Conservation (phyloP, 1,284 basidiomycete genomes). For the Mycosarcoma mackinlayi region DNA sequence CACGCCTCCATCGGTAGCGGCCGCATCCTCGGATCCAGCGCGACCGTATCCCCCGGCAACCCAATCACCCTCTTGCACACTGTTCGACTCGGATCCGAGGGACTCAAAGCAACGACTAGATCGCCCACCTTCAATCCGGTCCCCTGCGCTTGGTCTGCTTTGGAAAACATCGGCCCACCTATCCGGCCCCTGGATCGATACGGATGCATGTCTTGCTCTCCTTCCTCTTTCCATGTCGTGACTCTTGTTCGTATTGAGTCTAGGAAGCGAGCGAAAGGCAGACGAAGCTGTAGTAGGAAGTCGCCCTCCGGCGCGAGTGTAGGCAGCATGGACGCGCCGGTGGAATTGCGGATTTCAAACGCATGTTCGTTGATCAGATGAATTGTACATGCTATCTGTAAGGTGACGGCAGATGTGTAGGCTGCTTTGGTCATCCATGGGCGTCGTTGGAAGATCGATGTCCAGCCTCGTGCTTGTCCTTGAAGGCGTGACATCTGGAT, state of each 20-base stretch:
- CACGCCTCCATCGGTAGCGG: slow-evolving; percentile 28
- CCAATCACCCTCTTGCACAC: slow-evolving; percentile 93
- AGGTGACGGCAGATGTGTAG: slow-evolving; percentile 20
- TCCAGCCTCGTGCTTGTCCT: not conserved
- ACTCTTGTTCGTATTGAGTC: not conserved
- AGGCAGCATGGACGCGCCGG: slow-evolving; percentile 64
- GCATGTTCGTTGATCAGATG: slow-evolving; percentile 57
- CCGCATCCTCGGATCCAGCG: slow-evolving; percentile 78
- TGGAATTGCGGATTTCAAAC: slow-evolving; percentile 53
- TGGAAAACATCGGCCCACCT: slow-evolving; percentile 24
- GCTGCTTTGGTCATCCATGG: slow-evolving; percentile 19
- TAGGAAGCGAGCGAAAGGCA: slow-evolving; percentile 39
- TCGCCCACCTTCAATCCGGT: slow-evolving; percentile 74
- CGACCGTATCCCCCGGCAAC: slow-evolving; percentile 86
- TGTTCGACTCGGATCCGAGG: slow-evolving; percentile 76
- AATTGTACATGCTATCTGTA: slow-evolving; percentile 46
- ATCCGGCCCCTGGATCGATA: not conserved
- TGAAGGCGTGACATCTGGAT: slow-evolving; percentile 12
- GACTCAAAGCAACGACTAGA: slow-evolving; percentile 81
- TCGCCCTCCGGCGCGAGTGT: slow-evolving; percentile 60
- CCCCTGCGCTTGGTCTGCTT: slow-evolving; percentile 53
- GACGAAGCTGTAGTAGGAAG: slow-evolving; percentile 50
- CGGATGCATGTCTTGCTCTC: not conserved
- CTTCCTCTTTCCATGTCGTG: not conserved
- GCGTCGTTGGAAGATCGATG: not conserved